These are phyloP conservation scores for Russula emetica DNA, from an alignment of 768 basidiomycete genomes.

Conservation along the genomic window DNA sequence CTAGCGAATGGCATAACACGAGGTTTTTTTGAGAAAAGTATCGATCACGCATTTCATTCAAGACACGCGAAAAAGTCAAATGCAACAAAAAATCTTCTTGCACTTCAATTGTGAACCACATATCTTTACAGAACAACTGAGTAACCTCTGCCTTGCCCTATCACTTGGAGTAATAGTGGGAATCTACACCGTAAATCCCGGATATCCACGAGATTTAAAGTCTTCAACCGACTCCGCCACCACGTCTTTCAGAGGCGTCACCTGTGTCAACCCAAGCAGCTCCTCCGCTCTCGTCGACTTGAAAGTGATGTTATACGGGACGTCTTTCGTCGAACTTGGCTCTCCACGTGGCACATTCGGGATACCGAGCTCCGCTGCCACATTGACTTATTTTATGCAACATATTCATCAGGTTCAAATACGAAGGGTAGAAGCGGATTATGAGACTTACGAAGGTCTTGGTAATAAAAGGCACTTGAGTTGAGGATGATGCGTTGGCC, in stretches of 20 bases:
- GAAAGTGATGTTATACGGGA: background rate
- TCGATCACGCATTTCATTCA: too few species aligned
- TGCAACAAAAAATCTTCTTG: background rate
- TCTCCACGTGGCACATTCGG: conserved; percentile 13
- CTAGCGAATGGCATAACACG: too few species aligned
- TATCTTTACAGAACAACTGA: background rate
- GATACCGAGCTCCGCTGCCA: conserved; percentile 14
- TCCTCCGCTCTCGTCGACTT: conserved; percentile 11
- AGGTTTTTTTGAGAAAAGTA: too few species aligned
- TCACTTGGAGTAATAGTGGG: background rate
- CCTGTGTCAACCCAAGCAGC: conserved; percentile 8
- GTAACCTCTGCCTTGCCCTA: background rate
- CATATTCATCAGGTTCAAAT: background rate
- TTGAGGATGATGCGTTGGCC: conserved; percentile 18
- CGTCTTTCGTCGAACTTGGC: conserved; percentile 6
- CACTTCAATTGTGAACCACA: background rate
- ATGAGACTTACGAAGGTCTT: conserved; percentile 7
- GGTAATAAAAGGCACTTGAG: conserved; percentile 13
- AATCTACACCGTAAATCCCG: conserved; percentile 4
- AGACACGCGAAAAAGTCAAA: too few species aligned
- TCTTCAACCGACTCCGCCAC: conserved; percentile 13
- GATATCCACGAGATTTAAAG: conserved; percentile 19
- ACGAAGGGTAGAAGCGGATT: too few species aligned
- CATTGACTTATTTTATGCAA: conserved; percentile 3
- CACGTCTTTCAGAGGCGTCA: conserved; percentile 4